Base-by-base conservation (phyloP, 2,329 filamentous ascomycete species). In the Cyclaneusma minus region DNA sequence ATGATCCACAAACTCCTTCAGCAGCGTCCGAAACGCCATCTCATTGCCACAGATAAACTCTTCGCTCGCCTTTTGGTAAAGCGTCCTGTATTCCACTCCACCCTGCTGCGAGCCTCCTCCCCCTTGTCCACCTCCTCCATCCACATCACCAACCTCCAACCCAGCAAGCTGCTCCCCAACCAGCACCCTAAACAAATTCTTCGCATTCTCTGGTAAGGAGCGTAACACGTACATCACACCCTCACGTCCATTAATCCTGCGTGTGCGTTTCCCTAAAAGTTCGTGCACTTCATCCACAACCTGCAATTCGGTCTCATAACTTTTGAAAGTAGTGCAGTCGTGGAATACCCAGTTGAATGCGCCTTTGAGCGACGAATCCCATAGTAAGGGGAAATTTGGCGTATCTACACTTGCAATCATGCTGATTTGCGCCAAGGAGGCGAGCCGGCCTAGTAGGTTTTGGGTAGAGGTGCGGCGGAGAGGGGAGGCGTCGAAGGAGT, bases 21-120 rank as follows among this genome's bases (percentile, higher is more conserved):
- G 54, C 46, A 98, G 50, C 14, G 85, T 93, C 33, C 89, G 67
- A 56, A 95, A 95, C 35, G 82, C 84, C 67, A 95, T 84, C 55
- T 95, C 89, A 33, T 80, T 93, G 40, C 81, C 89, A 49, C 87
- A 94, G 25, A 98, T 89, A 50, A 98, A 95, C 45, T 93, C 84
- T 52, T 94, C 85, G 4, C 87, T 78, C 3, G 89, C 85, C 56
- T 93, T 94, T 48, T 92, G 84, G 46, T 95, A 98, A 36, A 98
- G 52, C 40, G 83, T 75, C 13, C 83, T 65, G 48, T 94, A 95
- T 54, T 95, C 87, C 10, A 98, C 72, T 0, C 80, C 84, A 3
- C 69, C 42, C 14, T 60, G 54, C 25, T 18, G 28, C 25, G 27
- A 37, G 10, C 29, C 30, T 10, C 18, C 13, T 36, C 35, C 23